phyloP scores from a whole-genome alignment of 495 filamentous ascomycete genomes.

The Astrothelium macrocarpum region DNA sequence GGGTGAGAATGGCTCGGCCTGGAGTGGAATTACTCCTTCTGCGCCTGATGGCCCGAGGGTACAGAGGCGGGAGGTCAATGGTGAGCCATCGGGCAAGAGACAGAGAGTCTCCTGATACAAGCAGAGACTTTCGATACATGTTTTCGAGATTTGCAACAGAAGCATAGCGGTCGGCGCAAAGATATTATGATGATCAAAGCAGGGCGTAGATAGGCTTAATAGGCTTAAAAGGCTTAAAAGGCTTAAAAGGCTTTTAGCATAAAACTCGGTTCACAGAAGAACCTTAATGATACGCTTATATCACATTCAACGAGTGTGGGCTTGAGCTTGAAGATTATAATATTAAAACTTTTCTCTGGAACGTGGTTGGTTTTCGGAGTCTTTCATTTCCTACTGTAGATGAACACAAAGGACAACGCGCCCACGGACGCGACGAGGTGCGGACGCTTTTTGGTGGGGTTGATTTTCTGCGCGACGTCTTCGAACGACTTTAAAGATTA shows the following conservation, averaged over 20 bases:
- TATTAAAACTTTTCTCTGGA: too few species aligned
- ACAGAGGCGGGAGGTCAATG: conserved; percentile 7
- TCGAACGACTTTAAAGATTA: too few species aligned
- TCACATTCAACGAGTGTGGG: too few species aligned
- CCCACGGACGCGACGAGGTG: not conserved
- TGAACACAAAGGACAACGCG: not conserved
- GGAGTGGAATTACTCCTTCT: conserved; percentile 8
- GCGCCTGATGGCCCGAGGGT: conserved; percentile 13
- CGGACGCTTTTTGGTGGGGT: too few species aligned
- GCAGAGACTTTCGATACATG: not conserved
- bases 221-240: too few species aligned
- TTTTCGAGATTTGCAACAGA: not conserved
- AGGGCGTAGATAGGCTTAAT: not conserved
- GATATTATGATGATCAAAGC: not conserved
- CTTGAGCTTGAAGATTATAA: too few species aligned
- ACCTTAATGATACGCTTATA: too few species aligned
- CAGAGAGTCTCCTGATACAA: conserved; percentile 5
- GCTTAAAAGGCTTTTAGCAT: too few species aligned
- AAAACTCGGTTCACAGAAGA: too few species aligned
- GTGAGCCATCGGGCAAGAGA: conserved; percentile 21
- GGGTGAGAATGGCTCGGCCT: not conserved
- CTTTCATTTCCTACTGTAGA: too few species aligned
- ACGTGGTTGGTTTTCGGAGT: too few species aligned
- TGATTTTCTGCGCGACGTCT: too few species aligned
- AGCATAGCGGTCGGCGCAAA: not conserved